Conservation (phyloP, 2,329 filamentous ascomycete genomes). For the Fusarium caatingaense region DNA sequence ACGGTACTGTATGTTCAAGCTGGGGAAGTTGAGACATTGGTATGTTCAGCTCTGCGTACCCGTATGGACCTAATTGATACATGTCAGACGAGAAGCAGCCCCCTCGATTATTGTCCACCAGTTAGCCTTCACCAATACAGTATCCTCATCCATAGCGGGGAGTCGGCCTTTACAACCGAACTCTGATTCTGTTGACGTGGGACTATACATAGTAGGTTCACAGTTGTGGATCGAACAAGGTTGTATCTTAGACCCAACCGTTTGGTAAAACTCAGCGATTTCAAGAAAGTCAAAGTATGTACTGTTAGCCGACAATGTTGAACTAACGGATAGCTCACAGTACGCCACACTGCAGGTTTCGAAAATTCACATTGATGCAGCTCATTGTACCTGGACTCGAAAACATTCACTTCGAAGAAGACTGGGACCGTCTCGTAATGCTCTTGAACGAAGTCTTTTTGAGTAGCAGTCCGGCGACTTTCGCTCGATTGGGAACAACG, state of each 20-base stretch:
- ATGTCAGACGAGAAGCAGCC: not conserved
- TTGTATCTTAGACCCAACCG: conserved; percentile 24
- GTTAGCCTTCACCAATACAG: not conserved
- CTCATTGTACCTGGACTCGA: not conserved
- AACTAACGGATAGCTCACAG: not conserved
- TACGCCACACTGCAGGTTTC: not conserved
- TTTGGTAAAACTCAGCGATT: conserved; percentile 19
- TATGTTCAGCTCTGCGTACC: not conserved
- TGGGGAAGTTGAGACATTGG: conserved; percentile 14
- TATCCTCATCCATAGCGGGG: conserved; percentile 23
- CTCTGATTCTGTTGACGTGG: conserved; percentile 19
- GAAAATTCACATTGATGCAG: not conserved
- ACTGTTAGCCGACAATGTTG: not conserved
- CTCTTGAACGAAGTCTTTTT: not conserved
- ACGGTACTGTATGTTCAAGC: not conserved
- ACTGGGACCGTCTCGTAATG: not conserved
- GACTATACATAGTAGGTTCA: not conserved
- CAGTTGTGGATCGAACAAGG: not conserved
- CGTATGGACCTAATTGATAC: not conserved
- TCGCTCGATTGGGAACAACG: not conserved
- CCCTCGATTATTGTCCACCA: not conserved
- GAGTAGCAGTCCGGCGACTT: not conserved
- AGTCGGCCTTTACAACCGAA: conserved; percentile 22
- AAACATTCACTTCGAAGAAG: not conserved
- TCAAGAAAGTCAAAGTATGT: not conserved